phyloP scores from a whole-genome alignment of 2,329 filamentous ascomycete species.

The Capronia coronata region DNA sequence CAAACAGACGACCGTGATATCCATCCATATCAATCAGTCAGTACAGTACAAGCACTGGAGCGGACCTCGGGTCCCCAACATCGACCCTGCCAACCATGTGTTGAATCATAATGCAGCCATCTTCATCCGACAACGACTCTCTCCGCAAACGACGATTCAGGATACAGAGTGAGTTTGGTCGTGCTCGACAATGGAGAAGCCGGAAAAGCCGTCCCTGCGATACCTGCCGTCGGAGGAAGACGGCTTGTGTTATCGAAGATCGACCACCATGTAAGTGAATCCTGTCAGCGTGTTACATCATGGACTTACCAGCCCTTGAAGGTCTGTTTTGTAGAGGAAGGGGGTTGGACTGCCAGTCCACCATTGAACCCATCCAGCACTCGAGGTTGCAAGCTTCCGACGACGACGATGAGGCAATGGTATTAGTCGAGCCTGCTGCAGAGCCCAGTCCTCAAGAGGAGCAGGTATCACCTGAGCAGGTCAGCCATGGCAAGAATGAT shows the following conservation, averaged over 20 bases:
- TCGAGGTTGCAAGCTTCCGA: constrained; percentile 9
- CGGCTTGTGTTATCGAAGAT: constrained; percentile 43
- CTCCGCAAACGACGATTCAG: constrained; percentile 16
- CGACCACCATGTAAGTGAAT: constrained; percentile 41
- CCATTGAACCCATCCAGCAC: constrained; percentile 20
- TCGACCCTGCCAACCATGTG: not conserved
- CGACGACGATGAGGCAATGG: constrained; percentile 9
- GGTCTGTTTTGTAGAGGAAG: constrained; percentile 30
- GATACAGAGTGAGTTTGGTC: constrained; percentile 20
- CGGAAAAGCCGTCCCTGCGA: constrained; percentile 46
- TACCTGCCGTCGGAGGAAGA: constrained; percentile 42
- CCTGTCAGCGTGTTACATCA: constrained; percentile 1
- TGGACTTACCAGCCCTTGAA: constrained; percentile 9
- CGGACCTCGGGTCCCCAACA: not conserved
- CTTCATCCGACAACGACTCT: constrained; percentile 1
- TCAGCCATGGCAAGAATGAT: constrained; percentile 7
- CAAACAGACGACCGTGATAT: too few species aligned
- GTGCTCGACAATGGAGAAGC: constrained; percentile 31
- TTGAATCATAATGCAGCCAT: constrained; percentile 7
- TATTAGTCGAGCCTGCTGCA: not conserved
- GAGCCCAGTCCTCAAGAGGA: not conserved
- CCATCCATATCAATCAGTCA: too few species aligned
- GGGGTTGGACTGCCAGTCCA: constrained; percentile 28
- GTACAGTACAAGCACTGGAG: not conserved
- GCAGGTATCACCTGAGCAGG: constrained; percentile 1